phyloP scores from a whole-genome alignment of 2,329 filamentous ascomycete species.

The Mycocentrospora acerina region DNA sequence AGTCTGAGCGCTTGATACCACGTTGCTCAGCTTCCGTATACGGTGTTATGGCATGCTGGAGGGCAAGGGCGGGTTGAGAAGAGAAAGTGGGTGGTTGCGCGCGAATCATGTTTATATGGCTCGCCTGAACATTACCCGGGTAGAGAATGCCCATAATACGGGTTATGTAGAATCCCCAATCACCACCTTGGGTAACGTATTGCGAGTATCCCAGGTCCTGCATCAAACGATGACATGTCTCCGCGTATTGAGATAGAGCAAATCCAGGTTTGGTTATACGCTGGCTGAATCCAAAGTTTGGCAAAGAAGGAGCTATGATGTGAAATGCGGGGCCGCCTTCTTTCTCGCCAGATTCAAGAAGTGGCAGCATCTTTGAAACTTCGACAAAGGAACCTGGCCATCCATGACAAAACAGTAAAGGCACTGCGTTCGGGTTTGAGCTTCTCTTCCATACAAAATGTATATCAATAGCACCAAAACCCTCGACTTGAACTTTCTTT shows the following conservation, averaged over 20 bases:
- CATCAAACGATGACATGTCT: constrained; percentile 70
- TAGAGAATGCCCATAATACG: constrained; percentile 62
- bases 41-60: constrained; percentile 57
- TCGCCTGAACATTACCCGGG: constrained; percentile 58
- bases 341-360: constrained; percentile 39
- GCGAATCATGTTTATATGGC: constrained; percentile 63
- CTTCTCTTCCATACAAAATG: constrained; percentile 66
- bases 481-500: constrained; percentile 56
- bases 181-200: constrained; percentile 63
- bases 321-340: constrained; percentile 51
- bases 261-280: constrained; percentile 58
- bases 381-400: constrained; percentile 73
- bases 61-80: constrained; percentile 58
- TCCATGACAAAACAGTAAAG: constrained; percentile 68
- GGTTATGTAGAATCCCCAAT: constrained; percentile 70
- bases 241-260: constrained; percentile 61
- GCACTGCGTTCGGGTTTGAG: constrained; percentile 56
- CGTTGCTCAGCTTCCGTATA: constrained; percentile 55
- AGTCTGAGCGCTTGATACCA: constrained; percentile 55
- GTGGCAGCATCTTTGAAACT: constrained; percentile 60
- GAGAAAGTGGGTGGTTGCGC: constrained; percentile 42
- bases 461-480: constrained; percentile 61
- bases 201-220: constrained; percentile 63
- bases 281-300: constrained; percentile 59
- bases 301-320: constrained; percentile 56